Base-by-base conservation (phyloP, 1,139 yeast genomes). In the Candida smagusa region DNA sequence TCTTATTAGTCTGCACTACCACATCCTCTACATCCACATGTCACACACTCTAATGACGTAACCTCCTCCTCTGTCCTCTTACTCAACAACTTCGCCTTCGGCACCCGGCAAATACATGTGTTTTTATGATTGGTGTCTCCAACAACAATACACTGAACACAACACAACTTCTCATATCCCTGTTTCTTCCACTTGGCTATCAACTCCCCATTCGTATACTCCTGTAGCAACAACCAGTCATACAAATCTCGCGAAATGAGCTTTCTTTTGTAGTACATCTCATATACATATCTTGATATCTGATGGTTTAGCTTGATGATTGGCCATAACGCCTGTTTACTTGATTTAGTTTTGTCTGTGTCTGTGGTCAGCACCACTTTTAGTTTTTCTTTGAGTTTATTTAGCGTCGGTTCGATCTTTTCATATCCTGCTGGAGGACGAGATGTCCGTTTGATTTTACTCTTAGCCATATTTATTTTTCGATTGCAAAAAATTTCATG, bases 151-250 rank as follows among this genome's bases (percentile, higher is more conserved):
- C 97, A 89, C 47, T 77, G 74, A 43, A 89, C 60, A 55, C 97
- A 89, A 53, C 97, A 89, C 38, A 89, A 63, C 42, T 83, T 77
- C 55, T 89, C 97, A 59, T 89, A 89, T 7, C 97, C 97, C 53
- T 79, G 82, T 54, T 86, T 88, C 59, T 81, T 81, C 97, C 97
- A 89, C 58, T 89, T 89, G 26, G 96, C 94, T 28, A 89, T 86
- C 42, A 89, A 64, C 31, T 78, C 74, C 6, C 69, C 77, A 54
- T 89, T 92, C 2, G 77, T 85, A 49, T 79, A 78, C 40, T 79
- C 75, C 51, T 85, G 81, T 45, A 76, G 74, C 38, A 87, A 52
- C 21, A 89, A 64, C 87, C 92, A 89, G 33, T 81, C 80, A 56
- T 87, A 89, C n/a, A 89, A 65, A 30, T 81, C 82, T 33, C 68